Conservation (phyloP, 2,329 filamentous ascomycete species). For the Epichloe aotearoae region DNA sequence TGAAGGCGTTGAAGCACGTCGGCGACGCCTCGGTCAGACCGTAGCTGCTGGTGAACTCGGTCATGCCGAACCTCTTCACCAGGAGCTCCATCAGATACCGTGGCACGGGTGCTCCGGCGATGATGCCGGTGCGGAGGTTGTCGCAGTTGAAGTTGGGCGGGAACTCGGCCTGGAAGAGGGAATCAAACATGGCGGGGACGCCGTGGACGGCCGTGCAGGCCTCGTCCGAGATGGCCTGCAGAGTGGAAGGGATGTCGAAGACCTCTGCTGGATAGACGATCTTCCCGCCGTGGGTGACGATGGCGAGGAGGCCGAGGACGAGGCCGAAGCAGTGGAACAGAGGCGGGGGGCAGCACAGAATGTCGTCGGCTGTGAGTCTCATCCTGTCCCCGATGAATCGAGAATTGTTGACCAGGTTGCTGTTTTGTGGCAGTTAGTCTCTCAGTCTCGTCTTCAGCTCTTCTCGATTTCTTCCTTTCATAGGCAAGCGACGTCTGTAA, state of each 20-base stretch:
- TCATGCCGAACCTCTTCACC: constrained; percentile 59
- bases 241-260: constrained; percentile 54
- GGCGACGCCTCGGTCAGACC: constrained; percentile 67
- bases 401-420: constrained; percentile 50
- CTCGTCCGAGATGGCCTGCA: constrained; percentile 53
- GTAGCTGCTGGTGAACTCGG: constrained; percentile 57
- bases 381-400: constrained; percentile 64
- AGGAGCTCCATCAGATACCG: constrained; percentile 61
- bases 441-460: background rate
- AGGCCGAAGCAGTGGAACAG: constrained; percentile 81
- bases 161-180: constrained; percentile 36
- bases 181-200: constrained; percentile 76
- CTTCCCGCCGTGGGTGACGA: constrained; percentile 61
- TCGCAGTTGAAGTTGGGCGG: constrained; percentile 30
- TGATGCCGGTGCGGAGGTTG: constrained; percentile 59
- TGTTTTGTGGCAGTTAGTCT: constrained; percentile 13
- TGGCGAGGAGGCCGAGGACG: constrained; percentile 60
- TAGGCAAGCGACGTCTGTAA: too few species aligned
- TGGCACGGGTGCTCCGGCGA: constrained; percentile 66
- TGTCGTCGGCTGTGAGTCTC: constrained; percentile 51
- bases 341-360: constrained; percentile 69
- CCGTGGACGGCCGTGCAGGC: constrained; percentile 64
- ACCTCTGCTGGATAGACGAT: constrained; percentile 65
- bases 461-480: background rate
- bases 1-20: constrained; percentile 70